These are phyloP conservation scores for Apiosordaria backusii DNA, from an alignment of 495 filamentous ascomycete genomes.

Conservation along the genomic window DNA sequence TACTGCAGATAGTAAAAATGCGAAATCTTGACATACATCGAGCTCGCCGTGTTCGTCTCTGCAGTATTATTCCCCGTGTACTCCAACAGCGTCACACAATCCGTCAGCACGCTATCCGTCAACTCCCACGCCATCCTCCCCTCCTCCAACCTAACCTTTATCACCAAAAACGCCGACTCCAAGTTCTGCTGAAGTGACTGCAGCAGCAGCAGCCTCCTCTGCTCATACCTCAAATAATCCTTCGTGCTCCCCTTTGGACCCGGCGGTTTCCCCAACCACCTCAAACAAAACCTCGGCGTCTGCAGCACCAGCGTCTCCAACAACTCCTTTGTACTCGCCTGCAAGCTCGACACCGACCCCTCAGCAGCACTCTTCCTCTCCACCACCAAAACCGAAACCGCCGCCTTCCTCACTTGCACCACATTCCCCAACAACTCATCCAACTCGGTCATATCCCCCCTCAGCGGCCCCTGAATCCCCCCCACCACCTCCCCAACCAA, in stretches of 20 bases:
- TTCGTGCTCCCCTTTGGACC: conserved; percentile 42
- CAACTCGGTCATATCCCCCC: conserved; percentile 61
- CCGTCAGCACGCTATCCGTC: conserved; percentile 53
- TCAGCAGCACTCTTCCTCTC: conserved; percentile 14
- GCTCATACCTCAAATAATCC: conserved; percentile 50
- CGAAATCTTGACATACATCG: conserved; percentile 62
- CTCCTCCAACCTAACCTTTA: conserved; percentile 44
- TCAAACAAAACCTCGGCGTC: conserved; percentile 49
- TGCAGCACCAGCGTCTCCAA: conserved; percentile 50
- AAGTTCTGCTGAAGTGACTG: conserved; percentile 46
- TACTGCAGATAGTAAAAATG: conserved; percentile 73
- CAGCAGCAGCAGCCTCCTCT: conserved; percentile 49
- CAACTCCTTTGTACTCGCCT: conserved; percentile 22
- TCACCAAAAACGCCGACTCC: conserved; percentile 54
- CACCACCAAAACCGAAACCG: conserved; percentile 48
- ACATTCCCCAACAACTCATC: conserved; percentile 66
- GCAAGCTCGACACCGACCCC: conserved; percentile 8
- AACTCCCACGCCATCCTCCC: conserved; percentile 44
- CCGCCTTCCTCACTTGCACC: conserved; percentile 59
- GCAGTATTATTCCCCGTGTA: conserved; percentile 38
- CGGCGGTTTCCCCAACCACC: conserved; percentile 55
- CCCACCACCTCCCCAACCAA: conserved; percentile 50
- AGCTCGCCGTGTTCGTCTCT: conserved; percentile 32
- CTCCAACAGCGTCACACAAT: conserved; percentile 50
- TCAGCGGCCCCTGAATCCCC: conserved; percentile 53